phyloP scores from a whole-genome alignment of 768 basidiomycete species.

The Phylloporus rhodoxanthus region DNA sequence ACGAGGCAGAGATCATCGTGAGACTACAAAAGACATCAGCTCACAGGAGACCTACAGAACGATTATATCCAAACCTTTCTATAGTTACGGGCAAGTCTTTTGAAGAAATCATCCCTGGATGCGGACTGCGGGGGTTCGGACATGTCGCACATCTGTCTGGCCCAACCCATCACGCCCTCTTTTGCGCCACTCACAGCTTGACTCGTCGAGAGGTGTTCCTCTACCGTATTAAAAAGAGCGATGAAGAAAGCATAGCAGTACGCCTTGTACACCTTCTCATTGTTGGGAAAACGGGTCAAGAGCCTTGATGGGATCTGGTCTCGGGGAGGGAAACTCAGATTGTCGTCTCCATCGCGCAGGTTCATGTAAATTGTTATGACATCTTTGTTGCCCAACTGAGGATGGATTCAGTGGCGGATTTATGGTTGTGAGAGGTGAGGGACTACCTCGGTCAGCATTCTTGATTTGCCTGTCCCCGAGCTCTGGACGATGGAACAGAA shows the following conservation, averaged over 20 bases:
- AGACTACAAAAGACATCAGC: background rate
- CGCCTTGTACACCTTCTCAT: background rate
- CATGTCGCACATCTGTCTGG: background rate
- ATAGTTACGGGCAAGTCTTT: background rate
- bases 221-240: background rate
- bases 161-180: background rate
- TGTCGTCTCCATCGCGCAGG: too few relatives aligned
- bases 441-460: constrained; percentile 8
- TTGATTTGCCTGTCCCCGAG: background rate
- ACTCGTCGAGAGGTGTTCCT: background rate
- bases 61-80: background rate
- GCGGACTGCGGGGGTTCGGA: background rate
- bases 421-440: background rate
- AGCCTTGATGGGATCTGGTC: background rate
- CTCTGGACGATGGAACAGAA: too few relatives aligned
- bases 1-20: too few relatives aligned
- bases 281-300: background rate
- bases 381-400: too few relatives aligned
- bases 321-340: too few relatives aligned
- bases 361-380: too few relatives aligned
- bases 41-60: too few relatives aligned
- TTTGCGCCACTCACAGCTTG: background rate
- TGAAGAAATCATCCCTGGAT: background rate
- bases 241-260: background rate
- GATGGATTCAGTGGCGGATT: too few relatives aligned